Conservation (phyloP, 805 yeast genomes). For the Crinitomyces ghanaensis region DNA sequence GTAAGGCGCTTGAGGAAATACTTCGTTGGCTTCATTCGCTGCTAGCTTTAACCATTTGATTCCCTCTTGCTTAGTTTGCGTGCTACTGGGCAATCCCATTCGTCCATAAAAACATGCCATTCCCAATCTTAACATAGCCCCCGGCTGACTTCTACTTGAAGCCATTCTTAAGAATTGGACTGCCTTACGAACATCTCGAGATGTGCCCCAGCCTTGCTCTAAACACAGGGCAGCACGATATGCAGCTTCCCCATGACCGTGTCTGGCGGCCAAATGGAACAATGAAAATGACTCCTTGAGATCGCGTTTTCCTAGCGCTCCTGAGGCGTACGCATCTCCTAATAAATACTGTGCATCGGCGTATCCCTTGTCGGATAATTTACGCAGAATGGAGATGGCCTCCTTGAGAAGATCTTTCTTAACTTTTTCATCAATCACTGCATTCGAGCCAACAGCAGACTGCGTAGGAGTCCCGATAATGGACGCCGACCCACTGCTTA, state of each 20-base stretch:
- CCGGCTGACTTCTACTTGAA: constrained; percentile 84
- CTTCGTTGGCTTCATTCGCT: constrained; percentile 67
- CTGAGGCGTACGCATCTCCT: constrained; percentile 82
- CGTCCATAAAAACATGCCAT: constrained; percentile 71
- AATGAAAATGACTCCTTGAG: constrained; percentile 61
- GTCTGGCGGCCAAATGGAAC: constrained; percentile 86
- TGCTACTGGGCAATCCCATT: constrained; percentile 62
- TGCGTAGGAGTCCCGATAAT: constrained; percentile 5
- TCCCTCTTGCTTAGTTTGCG: constrained; percentile 70
- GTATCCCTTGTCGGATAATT: constrained; percentile 67
- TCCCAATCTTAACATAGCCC: constrained; percentile 94
- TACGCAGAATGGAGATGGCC: constrained; percentile 57
- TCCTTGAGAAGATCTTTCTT: constrained; percentile 59
- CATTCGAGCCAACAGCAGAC: too few relatives aligned
- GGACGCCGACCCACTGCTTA: constrained; percentile 1
- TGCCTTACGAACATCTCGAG: constrained; percentile 78
- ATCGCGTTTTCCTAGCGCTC: constrained; percentile 72
- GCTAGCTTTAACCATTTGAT: constrained; percentile 91
- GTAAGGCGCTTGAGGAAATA: constrained; percentile 87
- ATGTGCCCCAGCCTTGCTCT: constrained; percentile 89
- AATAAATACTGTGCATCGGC: constrained; percentile 84
- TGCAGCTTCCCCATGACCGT: constrained; percentile 84
- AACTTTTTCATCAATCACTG: constrained; percentile 28
- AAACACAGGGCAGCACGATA: constrained; percentile 85
- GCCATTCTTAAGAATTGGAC: constrained; percentile 75